A percentile compares a stretch with the other conserved stretches of the same genome.
Evolutionary conservation across 768 basidiomycete genomes (phyloP).

Genomic region (Suillus spraguei): DNA sequence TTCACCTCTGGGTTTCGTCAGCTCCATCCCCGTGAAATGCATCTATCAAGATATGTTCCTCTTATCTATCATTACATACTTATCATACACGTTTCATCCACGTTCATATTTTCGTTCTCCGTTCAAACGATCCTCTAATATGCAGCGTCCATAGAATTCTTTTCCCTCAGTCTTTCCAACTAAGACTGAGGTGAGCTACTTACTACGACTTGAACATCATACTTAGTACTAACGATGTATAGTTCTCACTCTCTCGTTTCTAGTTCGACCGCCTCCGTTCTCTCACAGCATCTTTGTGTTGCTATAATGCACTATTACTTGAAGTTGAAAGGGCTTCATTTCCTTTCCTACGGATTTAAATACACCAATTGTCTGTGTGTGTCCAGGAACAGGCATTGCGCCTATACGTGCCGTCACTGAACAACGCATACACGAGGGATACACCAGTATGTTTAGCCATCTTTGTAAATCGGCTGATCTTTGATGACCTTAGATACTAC

Average conservation of each 20-base stretch:
- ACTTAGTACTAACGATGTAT: too few species aligned
- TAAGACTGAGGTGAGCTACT: too few species aligned
- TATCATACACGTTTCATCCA: too few species aligned
- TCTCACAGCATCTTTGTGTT: conserved; percentile 83
- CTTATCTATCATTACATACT: too few species aligned
- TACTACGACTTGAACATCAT: too few species aligned
- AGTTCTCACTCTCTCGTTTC: too few species aligned
- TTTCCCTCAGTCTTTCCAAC: too few species aligned
- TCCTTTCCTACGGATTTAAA: conserved; percentile 49
- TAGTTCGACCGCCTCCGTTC: too few species aligned
- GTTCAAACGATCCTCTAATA: too few species aligned
- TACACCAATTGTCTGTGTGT: conserved; percentile 83
- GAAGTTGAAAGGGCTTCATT: conserved; percentile 72
- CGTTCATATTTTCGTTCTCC: too few species aligned
- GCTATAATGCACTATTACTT: conserved; percentile 92
- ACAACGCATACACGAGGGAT: conserved; percentile 63
- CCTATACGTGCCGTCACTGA: conserved; percentile 89
- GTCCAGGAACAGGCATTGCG: conserved; percentile 94
- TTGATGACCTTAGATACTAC: conserved; percentile 55
- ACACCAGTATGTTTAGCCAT: conserved; percentile 44
- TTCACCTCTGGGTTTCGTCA: conserved; percentile 20
- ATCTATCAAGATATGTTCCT: too few species aligned
- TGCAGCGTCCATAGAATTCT: too few species aligned
- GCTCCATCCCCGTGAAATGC: conserved; percentile 67
- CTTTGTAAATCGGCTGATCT: not conserved